Evolutionary conservation across 2,329 filamentous ascomycete genomes (phyloP).

Genomic region (Aspergillus transmontanensis): DNA sequence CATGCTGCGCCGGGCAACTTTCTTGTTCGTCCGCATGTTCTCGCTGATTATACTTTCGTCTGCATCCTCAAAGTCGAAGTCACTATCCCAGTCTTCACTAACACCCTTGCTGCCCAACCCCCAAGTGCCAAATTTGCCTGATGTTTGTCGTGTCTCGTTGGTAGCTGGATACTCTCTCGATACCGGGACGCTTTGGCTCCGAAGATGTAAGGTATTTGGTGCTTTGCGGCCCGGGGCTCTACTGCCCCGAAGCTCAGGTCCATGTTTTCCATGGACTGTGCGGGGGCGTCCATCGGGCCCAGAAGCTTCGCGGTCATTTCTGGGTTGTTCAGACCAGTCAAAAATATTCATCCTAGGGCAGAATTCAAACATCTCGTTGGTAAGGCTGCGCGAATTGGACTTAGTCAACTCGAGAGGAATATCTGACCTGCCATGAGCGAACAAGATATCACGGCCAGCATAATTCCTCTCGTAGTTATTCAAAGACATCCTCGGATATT

Average conservation of each 20-base stretch:
- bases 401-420: constrained; percentile 8
- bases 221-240: constrained; percentile 59
- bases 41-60: constrained; percentile 47
- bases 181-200: constrained; percentile 68
- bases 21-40: constrained; percentile 37
- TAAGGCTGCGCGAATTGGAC: constrained; percentile 16
- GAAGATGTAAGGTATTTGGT: constrained; percentile 62
- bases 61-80: constrained; percentile 65
- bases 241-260: constrained; percentile 58
- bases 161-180: constrained; percentile 53
- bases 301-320: constrained; percentile 55
- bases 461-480: constrained; percentile 6
- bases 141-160: constrained; percentile 54
- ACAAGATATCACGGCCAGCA: constrained; percentile 8
- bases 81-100: constrained; percentile 69
- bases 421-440: constrained; percentile 2
- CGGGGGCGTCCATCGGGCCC: constrained; percentile 59
- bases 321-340: constrained; percentile 65
- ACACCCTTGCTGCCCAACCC: constrained; percentile 67
- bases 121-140: constrained; percentile 66
- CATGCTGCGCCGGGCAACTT: constrained; percentile 36
- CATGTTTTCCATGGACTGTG: constrained; percentile 67
- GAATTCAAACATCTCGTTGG: constrained; percentile 33
- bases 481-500: constrained; percentile 10
- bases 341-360: constrained; percentile 60